Percentiles rank a stretch among this genome's conserved stretches.
phyloP scores from a whole-genome alignment of 768 basidiomycete species.

The Boletus reticuloceps region DNA sequence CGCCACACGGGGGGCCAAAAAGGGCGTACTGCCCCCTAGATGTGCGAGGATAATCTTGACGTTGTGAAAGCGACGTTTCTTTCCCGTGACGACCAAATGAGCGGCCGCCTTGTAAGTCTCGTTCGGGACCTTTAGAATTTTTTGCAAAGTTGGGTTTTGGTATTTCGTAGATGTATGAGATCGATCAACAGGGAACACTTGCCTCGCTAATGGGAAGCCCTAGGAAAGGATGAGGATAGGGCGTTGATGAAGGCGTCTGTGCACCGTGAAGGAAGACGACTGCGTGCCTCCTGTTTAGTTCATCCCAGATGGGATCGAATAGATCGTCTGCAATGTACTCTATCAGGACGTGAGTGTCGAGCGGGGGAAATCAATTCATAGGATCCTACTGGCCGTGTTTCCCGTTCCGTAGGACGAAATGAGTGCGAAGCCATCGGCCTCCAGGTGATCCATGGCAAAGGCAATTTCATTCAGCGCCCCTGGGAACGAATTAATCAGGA shows the following conservation, averaged over 20 bases:
- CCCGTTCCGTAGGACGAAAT: conserved; percentile 67
- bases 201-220: conserved; percentile 73
- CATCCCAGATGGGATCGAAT: conserved; percentile 70
- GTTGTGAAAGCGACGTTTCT: conserved; percentile 58
- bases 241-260: conserved; percentile 61
- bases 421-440: conserved; percentile 63
- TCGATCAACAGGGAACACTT: conserved; percentile 10
- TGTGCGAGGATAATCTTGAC: conserved; percentile 71
- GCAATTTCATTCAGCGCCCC: conserved; percentile 60
- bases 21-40: conserved; percentile 65
- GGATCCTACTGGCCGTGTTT: conserved; percentile 46
- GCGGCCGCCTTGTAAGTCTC: conserved; percentile 83
- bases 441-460: conserved; percentile 57
- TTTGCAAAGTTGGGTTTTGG: conserved; percentile 4
- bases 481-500: conserved; percentile 25
- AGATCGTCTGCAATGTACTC: conserved; percentile 64
- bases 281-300: conserved; percentile 54
- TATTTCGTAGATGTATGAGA: neutral
- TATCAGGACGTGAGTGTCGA: conserved; percentile 25
- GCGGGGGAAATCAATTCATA: neutral
- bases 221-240: conserved; percentile 59
- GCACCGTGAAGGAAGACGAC: conserved; percentile 74
- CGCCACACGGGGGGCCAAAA: conserved; percentile 68
- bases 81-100: conserved; percentile 70
- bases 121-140: conserved; percentile 58